phyloP scores from a whole-genome alignment of 805 yeast genomes.

The Myxozyma melibiosi region DNA sequence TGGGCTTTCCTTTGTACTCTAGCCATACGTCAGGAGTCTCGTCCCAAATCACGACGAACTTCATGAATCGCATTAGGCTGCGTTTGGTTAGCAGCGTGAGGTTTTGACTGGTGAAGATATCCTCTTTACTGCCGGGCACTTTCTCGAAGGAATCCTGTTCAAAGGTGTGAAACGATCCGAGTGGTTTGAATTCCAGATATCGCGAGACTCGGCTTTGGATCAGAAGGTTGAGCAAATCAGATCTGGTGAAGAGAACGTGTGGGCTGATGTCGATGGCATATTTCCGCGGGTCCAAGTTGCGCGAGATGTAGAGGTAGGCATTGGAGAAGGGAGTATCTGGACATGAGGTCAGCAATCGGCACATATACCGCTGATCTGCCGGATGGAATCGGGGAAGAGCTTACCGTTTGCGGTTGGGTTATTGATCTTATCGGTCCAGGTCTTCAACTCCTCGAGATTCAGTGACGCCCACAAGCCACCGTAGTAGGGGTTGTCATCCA shows the following conservation, averaged over 20 bases:
- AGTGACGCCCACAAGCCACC: constrained; percentile 88
- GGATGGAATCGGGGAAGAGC: constrained; percentile 13
- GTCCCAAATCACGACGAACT: constrained; percentile 78
- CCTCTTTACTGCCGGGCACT: constrained; percentile 84
- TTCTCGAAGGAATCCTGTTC: constrained; percentile 90
- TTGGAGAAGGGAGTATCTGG: constrained; percentile 50
- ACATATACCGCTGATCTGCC: too few relatives aligned
- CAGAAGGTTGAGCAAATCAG: constrained; percentile 79
- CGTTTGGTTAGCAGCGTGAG: constrained; percentile 76
- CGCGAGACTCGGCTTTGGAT: constrained; percentile 85
- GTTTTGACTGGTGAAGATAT: constrained; percentile 86
- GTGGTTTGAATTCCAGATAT: constrained; percentile 88
- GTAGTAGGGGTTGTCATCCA: constrained; percentile 80
- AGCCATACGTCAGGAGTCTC: constrained; percentile 58
- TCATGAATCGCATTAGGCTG: constrained; percentile 84
- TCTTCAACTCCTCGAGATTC: constrained; percentile 79
- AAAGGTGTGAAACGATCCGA: constrained; percentile 88
- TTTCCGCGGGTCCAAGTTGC: constrained; percentile 64
- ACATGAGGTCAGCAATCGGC: not conserved
- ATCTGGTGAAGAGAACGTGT: constrained; percentile 81
- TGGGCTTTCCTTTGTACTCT: constrained; percentile 57
- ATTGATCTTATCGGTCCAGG: constrained; percentile 76
- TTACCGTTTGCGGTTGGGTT: constrained; percentile 28
- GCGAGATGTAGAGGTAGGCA: constrained; percentile 80
- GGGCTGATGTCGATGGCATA: constrained; percentile 90